Evolutionary conservation across 805 yeast genomes (phyloP), one percentile per base, ranked within the genome.

Genomic region (Pichia pseudocactophila): DNA sequence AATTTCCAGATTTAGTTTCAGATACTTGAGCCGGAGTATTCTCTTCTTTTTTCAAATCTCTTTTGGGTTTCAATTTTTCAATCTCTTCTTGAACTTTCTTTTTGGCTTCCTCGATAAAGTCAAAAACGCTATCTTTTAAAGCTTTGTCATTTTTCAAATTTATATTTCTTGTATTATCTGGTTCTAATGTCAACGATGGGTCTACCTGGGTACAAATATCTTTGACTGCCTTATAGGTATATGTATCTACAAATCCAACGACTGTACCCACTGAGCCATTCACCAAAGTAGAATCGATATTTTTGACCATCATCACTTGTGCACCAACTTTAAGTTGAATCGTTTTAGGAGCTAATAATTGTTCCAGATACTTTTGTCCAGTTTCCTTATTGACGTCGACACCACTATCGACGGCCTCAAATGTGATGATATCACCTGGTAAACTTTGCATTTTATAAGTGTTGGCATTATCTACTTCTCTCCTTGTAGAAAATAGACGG

Each of bases 261-360:
- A 84, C 82, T 50, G 69, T 78, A 0, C 94, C 94, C 27, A 83
- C 62, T 0, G 88, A 77, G 0, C 94, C 94, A 61, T 84, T 84
- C 10, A 83, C 92, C 37, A 84, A 64, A 0, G 77, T 70, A 25
- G 74, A 80, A 55, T 82, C 90, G 43, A 79, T 69, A 54, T 84
- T 84, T 55, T 83, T 83, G 37, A 83, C 70, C 69, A 83, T 76
- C 90, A 84, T 83, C 1, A 84, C 94, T 60, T 83, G 92, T 0
- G 90, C 86, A 36, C 82, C 82, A 42, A 71, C 71, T 53, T 82
- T 84, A 52, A 84, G 62, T 7, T 65, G 65, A 12, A 84, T 56
- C 30, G 61, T 62, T 30, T 68, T 64, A 2, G 86, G 84, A 2
- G 88, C 83, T 52, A 83, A 59, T 48, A 82, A 78, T 50, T 77